Evolutionary conservation across 345 rosid species (phyloP).

Genomic region (Carallia brachiata): DNA sequence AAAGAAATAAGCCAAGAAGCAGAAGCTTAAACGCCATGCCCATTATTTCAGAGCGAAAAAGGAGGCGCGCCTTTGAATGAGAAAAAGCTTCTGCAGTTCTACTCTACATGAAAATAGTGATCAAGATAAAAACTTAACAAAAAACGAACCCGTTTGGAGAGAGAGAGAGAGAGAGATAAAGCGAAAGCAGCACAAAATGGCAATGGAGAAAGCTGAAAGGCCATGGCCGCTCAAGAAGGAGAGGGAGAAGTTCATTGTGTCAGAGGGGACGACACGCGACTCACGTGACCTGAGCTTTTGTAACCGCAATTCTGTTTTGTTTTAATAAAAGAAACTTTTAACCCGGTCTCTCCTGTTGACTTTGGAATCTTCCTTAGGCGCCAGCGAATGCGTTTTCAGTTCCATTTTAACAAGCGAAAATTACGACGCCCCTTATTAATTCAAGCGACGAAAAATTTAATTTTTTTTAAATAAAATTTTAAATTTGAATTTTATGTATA

Average conservation of each 20-base stretch:
- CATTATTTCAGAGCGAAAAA: slow-evolving; percentile 9
- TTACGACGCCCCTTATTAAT: too few species aligned
- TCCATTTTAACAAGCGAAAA: not conserved
- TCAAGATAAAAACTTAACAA: not conserved
- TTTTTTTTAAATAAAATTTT: too few species aligned
- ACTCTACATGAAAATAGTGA: not conserved
- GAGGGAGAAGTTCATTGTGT: slow-evolving; percentile 6
- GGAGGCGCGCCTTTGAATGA: not conserved
- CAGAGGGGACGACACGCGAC: slow-evolving; percentile 36
- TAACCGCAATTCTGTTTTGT: slow-evolving; percentile 29
- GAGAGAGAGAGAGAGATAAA: not conserved
- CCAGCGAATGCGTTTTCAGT: not conserved
- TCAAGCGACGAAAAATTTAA: too few species aligned
- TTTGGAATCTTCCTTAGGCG: not conserved
- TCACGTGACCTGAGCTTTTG: slow-evolving; percentile 50
- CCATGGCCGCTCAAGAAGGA: slow-evolving; percentile 24
- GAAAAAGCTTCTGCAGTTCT: not conserved
- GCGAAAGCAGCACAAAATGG: not conserved
- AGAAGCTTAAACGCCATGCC: slow-evolving; percentile 29
- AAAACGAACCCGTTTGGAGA: slow-evolving; percentile 12
- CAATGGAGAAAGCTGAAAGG: slow-evolving; percentile 27
- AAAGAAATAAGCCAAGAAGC: slow-evolving; percentile 16
- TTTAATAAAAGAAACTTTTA: not conserved
- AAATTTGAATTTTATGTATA: too few species aligned
- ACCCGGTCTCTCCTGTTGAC: too few species aligned